Base-by-base conservation (phyloP, 73 alveolate species). In the Loxodes magnus region DNA sequence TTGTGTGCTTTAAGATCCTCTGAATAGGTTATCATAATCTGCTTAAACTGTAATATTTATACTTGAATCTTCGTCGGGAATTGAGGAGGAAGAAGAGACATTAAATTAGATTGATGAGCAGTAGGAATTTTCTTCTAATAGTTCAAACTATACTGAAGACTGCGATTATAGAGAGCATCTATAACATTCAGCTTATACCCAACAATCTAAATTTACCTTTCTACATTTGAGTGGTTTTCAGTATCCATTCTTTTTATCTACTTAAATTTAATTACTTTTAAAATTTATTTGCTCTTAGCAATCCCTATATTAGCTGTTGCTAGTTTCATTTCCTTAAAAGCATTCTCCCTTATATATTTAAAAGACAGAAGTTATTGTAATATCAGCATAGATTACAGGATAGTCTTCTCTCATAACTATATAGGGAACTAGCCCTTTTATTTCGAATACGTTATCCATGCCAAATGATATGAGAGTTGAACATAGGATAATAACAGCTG, bases 71-170 rank as follows among this genome's bases (percentile, higher is more conserved):
- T 46, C n/a, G 2, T 46, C 2, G n/a, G 59, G 59, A 10, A 46
- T 46, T 46, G 59, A 46, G 1, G 59, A 46, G 7, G 34, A 46
- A n/a, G 39, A 16, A 1, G 59, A 10, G 10, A 46, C 21, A 2
- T 46, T 46, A 9, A 46, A 37, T 1, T 20, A 12, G 7, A 46
- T n/a, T n/a, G 14, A 17, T 9, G 52, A 10, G 7, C 43, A 12
- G 17, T 12, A 46, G 27, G 43, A 25, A 7, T 25, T 19, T 25
- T 16, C 14, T n/a, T 12, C 0, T 33, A 33, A 33, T 1, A 33
- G 14, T 33, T 12, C 10, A 33, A n/a, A 33, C 0, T 0, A 33
- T 1, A 33, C 14, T n/a, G 10, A 33, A 1, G 43, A 12, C 0
- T 16, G 20, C 10, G 10, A n/a, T 33, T 0, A 12, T n/a, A 33